Evolutionary conservation across 1,139 yeast species (phyloP), one percentile per base, ranked within the genome.

Genomic region (Lodderomyces parapsilosis): DNA sequence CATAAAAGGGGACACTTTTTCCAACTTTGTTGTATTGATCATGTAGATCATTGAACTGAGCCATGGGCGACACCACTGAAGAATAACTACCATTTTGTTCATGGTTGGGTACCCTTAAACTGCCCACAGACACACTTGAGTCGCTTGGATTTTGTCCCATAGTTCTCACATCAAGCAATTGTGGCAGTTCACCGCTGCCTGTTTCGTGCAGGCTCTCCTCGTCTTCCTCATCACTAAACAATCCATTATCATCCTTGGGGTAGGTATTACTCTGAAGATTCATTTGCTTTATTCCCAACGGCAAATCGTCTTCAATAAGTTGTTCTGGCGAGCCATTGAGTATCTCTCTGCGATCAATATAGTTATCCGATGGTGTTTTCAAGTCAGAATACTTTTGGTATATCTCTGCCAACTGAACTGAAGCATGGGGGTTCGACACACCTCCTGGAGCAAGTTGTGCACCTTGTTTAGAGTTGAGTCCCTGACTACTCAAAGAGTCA

Each of bases 31-130:
- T 62, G 51, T 74, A 76, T 44, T 76, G 76, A 38, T 69, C 68
- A 51, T 72, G 74, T 58, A 79, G 76, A 49, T 77, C 81, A 30
- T 76, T 60, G 54, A 76, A 78, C 49, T 80, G 83, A 1, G 83
- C 69, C 66, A 64, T 66, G n/a, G 78, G 78, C 1, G 76, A 68
- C 40, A 66, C 68, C 22, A 71, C 75, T 6, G 76, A 69, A 2
- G 76, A 68, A 48, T 66, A 60, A 44, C 74, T 66, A 43, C 67
- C 62, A 51, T 64, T 62, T 41, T 60, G 58, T 13, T 62, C 60
- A 19, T 54, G 56, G 20, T 53, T 47, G 11, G 73, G 74, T 10
- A 66, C 65, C n/a, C 52, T 45, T 34, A 55, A 47, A 14, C 46
- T 42, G 20, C 44, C 40, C 11, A 36, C 32, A 6, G 46, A 30